These are phyloP conservation scores for Cadophora gregata DNA, from an alignment of 2,329 filamentous ascomycete genomes.

Conservation along the genomic window DNA sequence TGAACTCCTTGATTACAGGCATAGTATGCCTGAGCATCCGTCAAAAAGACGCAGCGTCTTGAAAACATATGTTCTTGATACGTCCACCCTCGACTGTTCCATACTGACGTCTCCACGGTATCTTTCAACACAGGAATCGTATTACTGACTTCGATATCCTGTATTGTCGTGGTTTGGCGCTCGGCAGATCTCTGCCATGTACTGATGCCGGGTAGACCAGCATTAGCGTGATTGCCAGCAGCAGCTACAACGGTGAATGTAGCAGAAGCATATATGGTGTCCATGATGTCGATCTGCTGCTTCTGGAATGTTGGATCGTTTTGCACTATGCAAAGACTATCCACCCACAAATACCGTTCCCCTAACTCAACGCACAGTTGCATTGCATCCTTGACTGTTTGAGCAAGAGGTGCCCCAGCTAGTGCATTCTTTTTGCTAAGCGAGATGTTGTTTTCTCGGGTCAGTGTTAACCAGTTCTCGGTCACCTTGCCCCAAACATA, in stretches of 20 bases:
- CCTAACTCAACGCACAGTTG: conserved; percentile 15
- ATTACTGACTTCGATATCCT: conserved; percentile 24
- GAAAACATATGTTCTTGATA: conserved; percentile 17
- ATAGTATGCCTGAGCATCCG: conserved; percentile 18
- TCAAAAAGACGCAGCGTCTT: conserved; percentile 15
- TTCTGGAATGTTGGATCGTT: conserved; percentile 15
- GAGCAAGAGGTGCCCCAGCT: background rate
- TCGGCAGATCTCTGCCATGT: conserved; percentile 9
- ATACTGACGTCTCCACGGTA: conserved; percentile 16
- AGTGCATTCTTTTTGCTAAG: conserved; percentile 12
- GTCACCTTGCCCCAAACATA: conserved; percentile 23
- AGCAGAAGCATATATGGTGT: conserved; percentile 19
- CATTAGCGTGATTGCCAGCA: conserved; percentile 14
- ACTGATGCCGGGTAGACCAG: conserved; percentile 19
- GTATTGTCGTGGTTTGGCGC: conserved; percentile 19
- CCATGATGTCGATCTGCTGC: conserved; percentile 22
- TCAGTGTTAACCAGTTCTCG: conserved; percentile 11
- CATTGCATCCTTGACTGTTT: conserved; percentile 21
- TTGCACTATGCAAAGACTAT: conserved; percentile 18
- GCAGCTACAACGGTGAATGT: conserved; percentile 18
- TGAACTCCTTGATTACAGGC: conserved; percentile 9
- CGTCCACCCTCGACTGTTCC: conserved; percentile 23
- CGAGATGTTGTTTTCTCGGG: conserved; percentile 5
- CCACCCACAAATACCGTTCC: conserved; percentile 19
- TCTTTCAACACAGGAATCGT: conserved; percentile 15